A percentile compares a stretch with the other conserved stretches of the same genome.
Evolutionary conservation across 257 asterid species (phyloP).

Genomic region (Solanum paucissectum): DNA sequence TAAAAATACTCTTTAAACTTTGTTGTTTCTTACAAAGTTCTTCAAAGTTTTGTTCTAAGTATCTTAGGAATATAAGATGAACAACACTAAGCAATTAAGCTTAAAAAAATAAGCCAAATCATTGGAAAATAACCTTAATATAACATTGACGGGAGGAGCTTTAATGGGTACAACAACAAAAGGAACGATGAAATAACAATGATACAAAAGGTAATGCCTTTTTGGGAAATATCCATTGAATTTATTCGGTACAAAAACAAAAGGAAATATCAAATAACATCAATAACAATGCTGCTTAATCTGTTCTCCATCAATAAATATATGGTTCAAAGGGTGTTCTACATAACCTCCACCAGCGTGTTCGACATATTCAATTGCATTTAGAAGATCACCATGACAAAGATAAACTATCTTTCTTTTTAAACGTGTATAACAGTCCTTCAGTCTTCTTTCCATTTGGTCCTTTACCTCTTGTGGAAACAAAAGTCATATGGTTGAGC

Average conservation of each 20-base stretch:
- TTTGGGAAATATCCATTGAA: too few relatives aligned
- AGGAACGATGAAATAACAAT: too few relatives aligned
- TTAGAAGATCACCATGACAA: constrained; percentile 59
- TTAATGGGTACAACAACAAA: neutral
- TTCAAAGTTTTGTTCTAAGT: too few relatives aligned
- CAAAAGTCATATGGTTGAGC: constrained; percentile 49
- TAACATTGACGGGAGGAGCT: neutral
- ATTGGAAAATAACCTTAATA: neutral
- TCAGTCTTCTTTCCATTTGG: constrained; percentile 9
- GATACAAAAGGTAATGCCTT: too few relatives aligned
- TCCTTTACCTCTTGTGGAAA: constrained; percentile 40
- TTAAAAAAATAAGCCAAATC: too few relatives aligned
- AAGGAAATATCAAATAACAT: too few relatives aligned
- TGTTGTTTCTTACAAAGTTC: too few relatives aligned
- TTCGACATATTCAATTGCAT: constrained; percentile 45
- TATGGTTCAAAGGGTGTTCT: constrained; percentile 59
- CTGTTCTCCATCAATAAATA: constrained; percentile 21
- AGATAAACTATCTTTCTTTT: constrained; percentile 58
- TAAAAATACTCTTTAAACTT: too few relatives aligned
- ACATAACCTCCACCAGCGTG: constrained; percentile 34
- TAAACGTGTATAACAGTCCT: constrained; percentile 34
- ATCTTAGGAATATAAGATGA: too few relatives aligned
- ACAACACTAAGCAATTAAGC: too few relatives aligned
- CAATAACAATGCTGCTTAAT: too few relatives aligned
- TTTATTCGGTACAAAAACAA: too few relatives aligned